Conservation (phyloP, 208 protist genomes). For the Leishmania amazonensis region DNA sequence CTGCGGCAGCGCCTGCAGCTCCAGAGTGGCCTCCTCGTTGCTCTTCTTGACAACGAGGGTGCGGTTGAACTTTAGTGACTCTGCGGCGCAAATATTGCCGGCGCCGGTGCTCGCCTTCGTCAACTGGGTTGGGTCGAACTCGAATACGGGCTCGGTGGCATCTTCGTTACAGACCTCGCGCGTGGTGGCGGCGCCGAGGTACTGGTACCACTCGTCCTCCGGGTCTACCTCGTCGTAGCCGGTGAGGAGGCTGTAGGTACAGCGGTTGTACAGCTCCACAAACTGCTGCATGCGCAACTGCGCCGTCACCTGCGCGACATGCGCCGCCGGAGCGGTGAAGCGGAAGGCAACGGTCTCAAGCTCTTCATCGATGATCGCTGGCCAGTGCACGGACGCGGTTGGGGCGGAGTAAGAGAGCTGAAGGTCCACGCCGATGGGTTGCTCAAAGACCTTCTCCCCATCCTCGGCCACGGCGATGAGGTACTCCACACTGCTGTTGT, state of each 20-base stretch:
- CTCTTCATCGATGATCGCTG: slow-evolving; percentile 42
- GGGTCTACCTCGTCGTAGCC: slow-evolving; percentile 33
- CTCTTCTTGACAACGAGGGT: slow-evolving; percentile 44
- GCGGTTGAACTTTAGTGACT: slow-evolving; percentile 52
- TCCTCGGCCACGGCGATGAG: slow-evolving; percentile 36
- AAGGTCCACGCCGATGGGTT: slow-evolving; percentile 47
- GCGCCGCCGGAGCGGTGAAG: slow-evolving; percentile 34
- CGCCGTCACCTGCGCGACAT: slow-evolving; percentile 7
- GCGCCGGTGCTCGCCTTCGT: slow-evolving; percentile 24
- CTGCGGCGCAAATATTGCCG: slow-evolving; percentile 57
- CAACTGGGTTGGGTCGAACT: slow-evolving; percentile 39
- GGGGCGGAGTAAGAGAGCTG: slow-evolving; percentile 41
- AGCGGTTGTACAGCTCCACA: slow-evolving; percentile 64
- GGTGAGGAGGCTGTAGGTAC: slow-evolving; percentile 55
- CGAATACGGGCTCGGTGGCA: slow-evolving; percentile 35
- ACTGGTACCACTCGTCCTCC: slow-evolving; percentile 47
- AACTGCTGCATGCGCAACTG: slow-evolving; percentile 35
- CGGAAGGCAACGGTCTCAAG: slow-evolving; percentile 48
- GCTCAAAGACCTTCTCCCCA: slow-evolving; percentile 37
- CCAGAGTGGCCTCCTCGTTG: slow-evolving; percentile 23
- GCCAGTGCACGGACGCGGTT: slow-evolving; percentile 56
- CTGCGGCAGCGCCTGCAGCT: slow-evolving; percentile 28
- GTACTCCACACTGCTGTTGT: slow-evolving; percentile 18
- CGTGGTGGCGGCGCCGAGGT: slow-evolving; percentile 26
- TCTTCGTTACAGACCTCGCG: slow-evolving; percentile 36